phyloP scores from a whole-genome alignment of 805 yeast genomes.

The Saccharomyces mikatae region DNA sequence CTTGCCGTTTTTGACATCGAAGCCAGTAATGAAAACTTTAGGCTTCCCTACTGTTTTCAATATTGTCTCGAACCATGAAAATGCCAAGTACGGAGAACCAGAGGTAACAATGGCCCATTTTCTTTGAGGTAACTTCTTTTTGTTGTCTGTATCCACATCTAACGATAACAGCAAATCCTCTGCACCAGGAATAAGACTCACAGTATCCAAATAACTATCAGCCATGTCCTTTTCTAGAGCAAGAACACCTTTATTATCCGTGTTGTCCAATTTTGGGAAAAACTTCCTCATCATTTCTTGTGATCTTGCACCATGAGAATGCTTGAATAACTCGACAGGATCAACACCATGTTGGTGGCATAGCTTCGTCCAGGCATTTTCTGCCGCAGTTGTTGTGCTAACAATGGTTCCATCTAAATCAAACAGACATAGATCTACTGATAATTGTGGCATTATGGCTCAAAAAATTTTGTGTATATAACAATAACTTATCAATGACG shows the following conservation, averaged over 20 bases:
- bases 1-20: constrained; percentile 62
- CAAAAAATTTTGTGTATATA: neutral
- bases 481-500: neutral
- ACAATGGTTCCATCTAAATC: constrained; percentile 81
- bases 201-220: constrained; percentile 54
- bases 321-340: constrained; percentile 54
- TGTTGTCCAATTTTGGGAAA: constrained; percentile 60
- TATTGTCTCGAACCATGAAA: constrained; percentile 52
- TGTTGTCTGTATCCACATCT: constrained; percentile 27
- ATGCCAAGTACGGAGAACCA: constrained; percentile 65
- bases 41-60: constrained; percentile 55
- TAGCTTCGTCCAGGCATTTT: constrained; percentile 62
- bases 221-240: constrained; percentile 58
- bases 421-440: constrained; percentile 37
- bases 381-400: constrained; percentile 67
- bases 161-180: constrained; percentile 45
- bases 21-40: constrained; percentile 70
- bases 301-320: constrained; percentile 71
- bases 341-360: constrained; percentile 49
- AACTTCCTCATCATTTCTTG: constrained; percentile 57
- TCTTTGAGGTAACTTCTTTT: constrained; percentile 24
- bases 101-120: constrained; percentile 82
- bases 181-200: constrained; percentile 65
- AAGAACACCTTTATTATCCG: constrained; percentile 41
- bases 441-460: neutral